Base-by-base conservation (phyloP, 306 rosid species). In the Pachyrhizus erosus region DNA sequence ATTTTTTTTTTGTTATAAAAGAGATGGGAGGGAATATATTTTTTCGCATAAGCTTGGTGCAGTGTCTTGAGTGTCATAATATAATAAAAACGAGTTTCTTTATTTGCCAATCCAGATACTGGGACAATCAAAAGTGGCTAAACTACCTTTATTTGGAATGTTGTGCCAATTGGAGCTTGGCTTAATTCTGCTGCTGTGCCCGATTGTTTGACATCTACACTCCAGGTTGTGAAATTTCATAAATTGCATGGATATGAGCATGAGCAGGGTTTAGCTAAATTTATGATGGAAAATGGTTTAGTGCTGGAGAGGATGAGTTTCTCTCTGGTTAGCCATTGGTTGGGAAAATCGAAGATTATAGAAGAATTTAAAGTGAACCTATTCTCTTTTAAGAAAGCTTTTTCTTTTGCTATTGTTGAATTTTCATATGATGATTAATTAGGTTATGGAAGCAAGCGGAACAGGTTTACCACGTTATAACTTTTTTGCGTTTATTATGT, bases 191-290 rank as follows among this genome's bases (percentile, higher is more conserved):
- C 54, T 27, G 1, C 6, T 42, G 76, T 78, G 46, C 76, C 83
- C 3, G 3, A 33, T 1, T 78, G 87, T 31, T 18, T 84, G 33
- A 8, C 18, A 52, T n/a, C 40, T 8, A 39, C n/a, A 1, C 84
- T 84, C 4, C n/a, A 71, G 9, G 40, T 37, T 61, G 83, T 83
- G 40, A 62, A 83, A 39, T 49, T 78, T 48, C 42, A n/a, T 71
- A 5, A 3, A 1, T 33, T 61, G 5, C 1, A 20, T 3, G 69
- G 64, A 5, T 6, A 1, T 1, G 12, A 78, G 26, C 51, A 62
- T 51, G 73, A 74, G 51, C 45, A 79, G 5, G 21, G 10, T 57
- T 8, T 79, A 0, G 78, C 78, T 31, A 79, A 84, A 45, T 82
- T 60, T 72, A 10, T 70, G 34, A 57, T 55, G 70, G 80, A 76